Conservation (phyloP, 192 early-diverging fungal species). For the Backusella circina region DNA sequence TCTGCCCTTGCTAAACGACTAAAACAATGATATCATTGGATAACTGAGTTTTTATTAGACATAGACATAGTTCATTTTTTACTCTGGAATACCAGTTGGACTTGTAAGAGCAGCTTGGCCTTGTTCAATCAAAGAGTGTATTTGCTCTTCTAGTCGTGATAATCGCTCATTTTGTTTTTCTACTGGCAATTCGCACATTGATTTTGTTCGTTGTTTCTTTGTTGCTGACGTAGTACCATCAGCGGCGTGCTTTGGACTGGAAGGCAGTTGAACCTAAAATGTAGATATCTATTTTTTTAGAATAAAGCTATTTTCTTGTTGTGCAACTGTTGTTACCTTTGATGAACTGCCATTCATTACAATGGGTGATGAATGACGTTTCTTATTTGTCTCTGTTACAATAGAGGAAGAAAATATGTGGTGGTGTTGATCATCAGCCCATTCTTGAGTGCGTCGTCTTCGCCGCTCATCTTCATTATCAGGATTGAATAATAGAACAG, state of each 20-base stretch:
- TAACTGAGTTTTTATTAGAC: neutral
- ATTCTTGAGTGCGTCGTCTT: constrained; percentile 9
- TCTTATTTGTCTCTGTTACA: neutral
- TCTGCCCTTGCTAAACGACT: neutral
- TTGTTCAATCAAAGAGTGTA: constrained; percentile 16
- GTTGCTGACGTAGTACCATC: neutral
- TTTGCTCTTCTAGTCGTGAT: constrained; percentile 6
- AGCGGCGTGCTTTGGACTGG: neutral
- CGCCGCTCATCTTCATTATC: neutral
- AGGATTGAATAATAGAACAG: neutral
- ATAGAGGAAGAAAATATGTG: neutral
- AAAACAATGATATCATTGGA: neutral
- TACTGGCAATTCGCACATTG: neutral
- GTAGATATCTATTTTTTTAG: neutral
- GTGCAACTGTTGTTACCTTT: neutral
- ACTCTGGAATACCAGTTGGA: neutral
- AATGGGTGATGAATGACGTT: neutral
- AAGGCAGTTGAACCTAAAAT: constrained; percentile 14
- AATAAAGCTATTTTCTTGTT: neutral
- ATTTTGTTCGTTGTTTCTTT: constrained; percentile 1
- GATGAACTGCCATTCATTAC: neutral
- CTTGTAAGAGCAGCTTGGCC: constrained; percentile 14
- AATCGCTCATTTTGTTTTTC: constrained; percentile 11
- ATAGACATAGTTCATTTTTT: neutral
- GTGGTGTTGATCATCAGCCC: constrained; percentile 10